A percentile compares a stretch with the other conserved stretches of the same genome.
These are phyloP conservation scores for Tuber magnatum DNA, from an alignment of 495 filamentous ascomycete species.

Conservation along the genomic window DNA sequence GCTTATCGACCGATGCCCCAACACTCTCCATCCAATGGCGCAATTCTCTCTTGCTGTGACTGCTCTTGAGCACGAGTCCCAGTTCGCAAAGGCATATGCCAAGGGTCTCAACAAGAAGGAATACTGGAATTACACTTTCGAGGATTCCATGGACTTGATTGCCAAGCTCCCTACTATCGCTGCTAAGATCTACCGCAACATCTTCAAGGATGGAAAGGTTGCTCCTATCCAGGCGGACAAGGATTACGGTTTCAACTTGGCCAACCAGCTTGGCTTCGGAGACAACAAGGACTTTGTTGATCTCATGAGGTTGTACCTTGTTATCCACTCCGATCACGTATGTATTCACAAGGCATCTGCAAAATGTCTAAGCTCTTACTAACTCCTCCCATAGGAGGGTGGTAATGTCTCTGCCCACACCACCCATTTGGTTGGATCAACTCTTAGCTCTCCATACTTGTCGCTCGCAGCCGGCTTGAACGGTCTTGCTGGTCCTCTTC, in stretches of 20 bases:
- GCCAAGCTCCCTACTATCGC: slow-evolving; percentile 99
- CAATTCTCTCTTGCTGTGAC: slow-evolving; percentile 97
- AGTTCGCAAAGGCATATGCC: slow-evolving; percentile 95
- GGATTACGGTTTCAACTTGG: slow-evolving; percentile 97
- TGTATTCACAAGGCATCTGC: slow-evolving; percentile 13
- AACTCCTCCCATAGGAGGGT: slow-evolving; percentile 54
- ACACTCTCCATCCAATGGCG: slow-evolving; percentile 97
- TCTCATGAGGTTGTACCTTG: slow-evolving; percentile 95
- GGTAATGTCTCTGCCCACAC: slow-evolving; percentile 98
- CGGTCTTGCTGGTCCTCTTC: slow-evolving; percentile 93
- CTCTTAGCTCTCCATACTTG: slow-evolving; percentile 93
- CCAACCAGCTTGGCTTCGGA: slow-evolving; percentile 94
- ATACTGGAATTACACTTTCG: slow-evolving; percentile 98
- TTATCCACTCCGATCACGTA: slow-evolving; percentile 92
- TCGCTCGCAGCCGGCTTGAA: slow-evolving; percentile 93
- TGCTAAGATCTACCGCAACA: slow-evolving; percentile 96
- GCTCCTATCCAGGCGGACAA: slow-evolving; percentile 90
- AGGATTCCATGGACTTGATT: slow-evolving; percentile 99
- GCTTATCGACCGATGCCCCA: slow-evolving; percentile 98
- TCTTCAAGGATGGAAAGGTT: slow-evolving; percentile 99
- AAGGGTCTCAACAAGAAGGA: slow-evolving; percentile 98
- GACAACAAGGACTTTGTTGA: slow-evolving; percentile 96
- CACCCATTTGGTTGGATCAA: slow-evolving; percentile 93
- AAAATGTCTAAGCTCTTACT: slow-evolving; percentile 19
- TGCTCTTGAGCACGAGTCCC: slow-evolving; percentile 94